These are phyloP conservation scores for Syzygium syzygioides DNA, from an alignment of 441 rosid species.

Conservation along the genomic window DNA sequence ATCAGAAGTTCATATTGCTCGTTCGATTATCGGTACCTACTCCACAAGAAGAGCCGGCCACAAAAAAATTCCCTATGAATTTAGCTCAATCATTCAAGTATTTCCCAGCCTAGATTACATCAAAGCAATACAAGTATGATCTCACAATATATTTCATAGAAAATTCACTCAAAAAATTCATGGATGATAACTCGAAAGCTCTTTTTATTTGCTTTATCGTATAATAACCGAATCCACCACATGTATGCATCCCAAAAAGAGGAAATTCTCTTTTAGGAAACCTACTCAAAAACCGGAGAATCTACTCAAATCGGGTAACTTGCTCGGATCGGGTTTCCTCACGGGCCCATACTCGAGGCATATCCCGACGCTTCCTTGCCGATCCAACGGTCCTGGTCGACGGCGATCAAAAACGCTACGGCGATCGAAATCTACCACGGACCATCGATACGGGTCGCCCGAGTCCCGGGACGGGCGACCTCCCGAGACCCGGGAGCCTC, in stretches of 20 bases:
- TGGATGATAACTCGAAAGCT: accelerated
- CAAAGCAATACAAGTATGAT: background rate
- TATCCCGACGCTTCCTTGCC: no score
- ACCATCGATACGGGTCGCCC: no score
- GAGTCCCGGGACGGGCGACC: no score
- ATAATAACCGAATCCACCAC: background rate
- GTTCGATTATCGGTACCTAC: background rate
- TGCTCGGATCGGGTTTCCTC: no score
- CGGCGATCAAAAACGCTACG: no score
- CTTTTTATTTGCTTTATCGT: background rate
- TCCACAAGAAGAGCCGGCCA: background rate
- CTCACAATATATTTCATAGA: background rate
- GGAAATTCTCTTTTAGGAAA: background rate
- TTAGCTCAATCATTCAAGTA: background rate
- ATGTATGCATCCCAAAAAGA: background rate
- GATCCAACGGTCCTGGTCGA: no score
- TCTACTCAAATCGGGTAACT: no score
- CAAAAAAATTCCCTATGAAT: background rate
- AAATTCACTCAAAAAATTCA: background rate
- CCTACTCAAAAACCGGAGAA: background rate
- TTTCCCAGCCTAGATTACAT: background rate
- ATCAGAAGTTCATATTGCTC: background rate
- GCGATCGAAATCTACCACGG: no score
- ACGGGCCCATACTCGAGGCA: no score
- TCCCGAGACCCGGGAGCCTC: no score